These are phyloP conservation scores for Vanrija humicola DNA, from an alignment of 1,284 basidiomycete genomes.

Conservation along the genomic window DNA sequence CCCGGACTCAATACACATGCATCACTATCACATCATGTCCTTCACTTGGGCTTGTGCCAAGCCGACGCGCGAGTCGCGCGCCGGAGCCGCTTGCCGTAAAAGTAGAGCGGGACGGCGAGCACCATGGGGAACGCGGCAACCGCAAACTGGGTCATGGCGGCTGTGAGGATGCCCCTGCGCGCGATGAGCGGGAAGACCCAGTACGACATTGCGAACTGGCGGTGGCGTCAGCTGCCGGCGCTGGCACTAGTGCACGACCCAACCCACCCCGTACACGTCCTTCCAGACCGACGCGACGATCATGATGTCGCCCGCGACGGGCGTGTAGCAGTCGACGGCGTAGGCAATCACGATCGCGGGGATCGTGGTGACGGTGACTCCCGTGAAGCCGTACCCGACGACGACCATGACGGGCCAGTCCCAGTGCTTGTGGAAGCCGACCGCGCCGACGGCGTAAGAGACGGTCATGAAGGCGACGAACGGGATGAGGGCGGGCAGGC, in stretches of 20 bases:
- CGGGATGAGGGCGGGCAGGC: slow-evolving; percentile 16
- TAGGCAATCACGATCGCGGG: slow-evolving; percentile 12
- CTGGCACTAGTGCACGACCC: too few species aligned
- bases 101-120: slow-evolving; percentile 14
- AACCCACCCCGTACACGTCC: slow-evolving; percentile 8
- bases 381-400: slow-evolving; percentile 8
- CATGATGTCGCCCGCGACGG: slow-evolving; percentile 18
- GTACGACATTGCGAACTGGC: slow-evolving; percentile 10
- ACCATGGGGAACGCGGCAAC: slow-evolving; percentile 7
- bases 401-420: slow-evolving; percentile 8
- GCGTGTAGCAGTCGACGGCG: slow-evolving; percentile 18
- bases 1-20: too few species aligned
- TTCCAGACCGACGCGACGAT: slow-evolving; percentile 16
- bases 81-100: slow-evolving; percentile 15
- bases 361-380: slow-evolving; percentile 10
- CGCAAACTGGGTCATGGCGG: slow-evolving; percentile 12
- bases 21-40: too few species aligned
- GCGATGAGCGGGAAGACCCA: slow-evolving; percentile 9
- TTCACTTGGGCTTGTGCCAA: slow-evolving; percentile 4
- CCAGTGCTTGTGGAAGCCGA: slow-evolving; percentile 8
- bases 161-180: slow-evolving; percentile 2
- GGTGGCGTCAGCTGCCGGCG: too few species aligned
- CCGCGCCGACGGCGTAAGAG: slow-evolving; percentile 8
- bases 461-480: slow-evolving; percentile 1
- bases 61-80: slow-evolving; percentile 9